Base-by-base conservation (phyloP, 2,329 filamentous ascomycete genomes). In the Fusarium tjaetaba region DNA sequence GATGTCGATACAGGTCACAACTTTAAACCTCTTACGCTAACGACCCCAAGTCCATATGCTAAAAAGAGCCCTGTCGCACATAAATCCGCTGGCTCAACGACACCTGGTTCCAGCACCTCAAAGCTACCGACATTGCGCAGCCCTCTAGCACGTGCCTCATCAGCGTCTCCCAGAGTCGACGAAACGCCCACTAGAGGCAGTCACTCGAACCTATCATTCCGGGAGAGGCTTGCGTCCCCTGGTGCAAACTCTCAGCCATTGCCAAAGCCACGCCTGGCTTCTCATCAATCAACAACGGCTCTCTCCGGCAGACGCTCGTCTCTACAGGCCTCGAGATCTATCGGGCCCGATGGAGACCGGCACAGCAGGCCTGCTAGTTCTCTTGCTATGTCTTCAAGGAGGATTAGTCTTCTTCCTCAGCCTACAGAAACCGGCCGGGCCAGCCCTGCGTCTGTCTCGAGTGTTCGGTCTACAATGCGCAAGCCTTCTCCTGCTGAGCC, bases 1-100 rank as follows among this genome's bases (percentile, higher is more conserved):
- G 88, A 90, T 69, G 84, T 90, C n/a, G 87, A 92, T 38, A 88
- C 89, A n/a, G 90, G 91, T 32, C 91, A 93, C 80, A 89, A 90
- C 79, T 92, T 90, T 82, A 92, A 89, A 76, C 89, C 91, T 16
- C 82, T 92, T 16, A 88, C 82, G 41, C 82, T 89, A 49, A 90
- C 88, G 11, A 89, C 89, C 3, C 89, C 90, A 0, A 90, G 88
- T 70, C 87, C 89, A 0, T 89, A 89, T 68, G 81, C 87, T 10
- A 88, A 84, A 76, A 82, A 76, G 53, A 83, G 84, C 1, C 82
- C 85, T 7, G 81, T 79, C n/a, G 78, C 82, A 5, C 77, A 81
- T 16, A 84, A 84, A 42, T 85, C 86, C 4, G 73, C 77, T 32
- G 86, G 86, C 1, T 83, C 86, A 3, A 70, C 85, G 18, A 84